Base-by-base conservation (phyloP, 1,284 basidiomycete species). In the Ganoderma meredithae region DNA sequence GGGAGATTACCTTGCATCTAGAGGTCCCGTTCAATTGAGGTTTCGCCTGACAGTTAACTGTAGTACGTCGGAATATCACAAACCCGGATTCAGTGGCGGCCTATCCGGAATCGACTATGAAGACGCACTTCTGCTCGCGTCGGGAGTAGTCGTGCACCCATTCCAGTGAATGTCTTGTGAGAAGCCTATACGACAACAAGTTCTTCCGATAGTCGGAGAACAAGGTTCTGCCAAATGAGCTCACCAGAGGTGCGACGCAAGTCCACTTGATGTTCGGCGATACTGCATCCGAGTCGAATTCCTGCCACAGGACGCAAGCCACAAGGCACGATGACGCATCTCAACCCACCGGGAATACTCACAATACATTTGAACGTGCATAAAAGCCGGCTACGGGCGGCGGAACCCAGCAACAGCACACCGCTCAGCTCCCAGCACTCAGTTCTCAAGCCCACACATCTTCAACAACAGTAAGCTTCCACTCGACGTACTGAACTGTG, bases 221-320 rank as follows among this genome's bases (percentile, higher is more conserved):
- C 56, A 59, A 60, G n/a, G 55, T 58, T 58, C 55, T 58, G 55
- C 33, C 55, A 39, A 58, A n/a, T 43, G 22, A 43, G 22, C 58
- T 60, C 25, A 27, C 39, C 36, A 55, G 27, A 33, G 31, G 27
- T 55, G 52, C 33, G 58, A 40, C 40, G 39, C 58, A 60, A 19
- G 39, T 60, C 36, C 40, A 60, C 13, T 41, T 41, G 58, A 40
- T 41, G 58, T 60, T 25, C 58, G n/a, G 58, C 40, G n/a, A 36
- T 12, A 60, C 13, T 39, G 22, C 58, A 25, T 25, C 58, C 58
- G 58, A 60, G 36, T 39, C 58, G 22, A 40, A 22, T 39, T 22
- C 8, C 40, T 33, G n/a, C 36, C 56, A 22, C 27, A 22, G 39
- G 33, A n/a, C n/a, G 39, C 22, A 60, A 41, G 52, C 36, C 5